A percentile compares a stretch with the other conserved stretches of the same genome.
phyloP scores from a whole-genome alignment of 805 yeast species.

The Wickerhamomyces subpelliculosus region DNA sequence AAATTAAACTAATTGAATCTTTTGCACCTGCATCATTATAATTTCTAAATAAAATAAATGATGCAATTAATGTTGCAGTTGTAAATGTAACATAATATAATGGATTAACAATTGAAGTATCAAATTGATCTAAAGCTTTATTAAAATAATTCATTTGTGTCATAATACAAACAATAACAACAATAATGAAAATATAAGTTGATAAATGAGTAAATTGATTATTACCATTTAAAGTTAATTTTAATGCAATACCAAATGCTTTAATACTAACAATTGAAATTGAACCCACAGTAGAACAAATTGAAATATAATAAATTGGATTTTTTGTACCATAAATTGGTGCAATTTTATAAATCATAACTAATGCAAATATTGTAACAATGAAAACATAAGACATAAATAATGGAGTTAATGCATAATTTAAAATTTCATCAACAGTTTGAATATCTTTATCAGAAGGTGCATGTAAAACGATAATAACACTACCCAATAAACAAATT shows the following conservation, averaged over 20 bases:
- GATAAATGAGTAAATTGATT: conserved; percentile 83
- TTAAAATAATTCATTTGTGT: conserved; percentile 93
- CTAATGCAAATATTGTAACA: conserved; percentile 61
- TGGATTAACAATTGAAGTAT: conserved; percentile 88
- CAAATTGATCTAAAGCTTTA: conserved; percentile 89
- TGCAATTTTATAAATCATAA: conserved; percentile 79
- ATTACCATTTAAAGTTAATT: conserved; percentile 75
- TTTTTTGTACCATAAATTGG: conserved; percentile 73
- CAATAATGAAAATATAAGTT: conserved; percentile 72
- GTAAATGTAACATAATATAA: conserved; percentile 88
- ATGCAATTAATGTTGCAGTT: conserved; percentile 78
- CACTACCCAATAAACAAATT: conserved; percentile 80
- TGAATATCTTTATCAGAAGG: conserved; percentile 88
- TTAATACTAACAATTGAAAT: conserved; percentile 88
- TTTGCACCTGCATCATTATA: conserved; percentile 79
- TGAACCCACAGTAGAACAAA: conserved; percentile 86
- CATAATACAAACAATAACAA: conserved; percentile 73
- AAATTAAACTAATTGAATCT: conserved; percentile 71
- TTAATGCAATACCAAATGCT: conserved; percentile 88
- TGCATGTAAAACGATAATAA: conserved; percentile 83
- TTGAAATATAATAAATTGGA: conserved; percentile 85
- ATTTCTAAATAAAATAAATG: conserved; percentile 79
- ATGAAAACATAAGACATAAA: conserved; percentile 58
- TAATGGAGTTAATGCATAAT: conserved; percentile 72
- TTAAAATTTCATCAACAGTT: conserved; percentile 82